Conservation (phyloP, 768 basidiomycete species). For the Pseudohyphozyma bogoriensis region DNA sequence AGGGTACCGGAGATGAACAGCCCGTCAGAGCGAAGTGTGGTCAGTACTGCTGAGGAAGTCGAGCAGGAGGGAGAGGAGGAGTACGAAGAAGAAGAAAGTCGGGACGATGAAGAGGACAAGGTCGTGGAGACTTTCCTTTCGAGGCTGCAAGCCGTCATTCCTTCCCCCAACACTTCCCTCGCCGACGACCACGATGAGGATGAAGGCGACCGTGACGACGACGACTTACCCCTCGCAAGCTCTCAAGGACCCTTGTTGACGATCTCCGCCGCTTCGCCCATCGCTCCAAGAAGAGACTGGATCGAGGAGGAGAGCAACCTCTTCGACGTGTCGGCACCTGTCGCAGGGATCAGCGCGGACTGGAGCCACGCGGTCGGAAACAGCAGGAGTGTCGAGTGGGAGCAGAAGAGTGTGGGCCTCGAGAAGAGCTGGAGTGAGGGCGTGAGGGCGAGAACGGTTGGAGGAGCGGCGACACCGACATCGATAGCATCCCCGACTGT, state of each 20-base stretch:
- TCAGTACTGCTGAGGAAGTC: too few relatives aligned
- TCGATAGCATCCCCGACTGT: too few relatives aligned
- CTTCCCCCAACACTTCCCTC: conserved; percentile 10
- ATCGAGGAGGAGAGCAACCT: neutral
- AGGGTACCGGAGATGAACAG: conserved; percentile 1
- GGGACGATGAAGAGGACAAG: neutral
- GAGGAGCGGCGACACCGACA: neutral
- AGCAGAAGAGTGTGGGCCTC: neutral
- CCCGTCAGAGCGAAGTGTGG: neutral
- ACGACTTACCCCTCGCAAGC: neutral
- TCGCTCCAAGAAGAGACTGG: neutral
- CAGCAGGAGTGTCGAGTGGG: too few relatives aligned
- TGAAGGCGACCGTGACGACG: neutral
- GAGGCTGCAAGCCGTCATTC: conserved; percentile 10
- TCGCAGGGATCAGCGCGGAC: neutral
- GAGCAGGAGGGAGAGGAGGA: too few relatives aligned
- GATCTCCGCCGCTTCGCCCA: neutral
- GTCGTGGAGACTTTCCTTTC: conserved; percentile 9
- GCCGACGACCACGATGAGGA: neutral
- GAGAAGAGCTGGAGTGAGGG: neutral
- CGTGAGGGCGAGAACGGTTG: neutral
- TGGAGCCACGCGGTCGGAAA: neutral
- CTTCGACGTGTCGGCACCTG: neutral
- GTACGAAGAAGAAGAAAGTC: too few relatives aligned
- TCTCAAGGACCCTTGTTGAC: neutral